Base-by-base conservation (phyloP, 257 asterid species). In the Nemophila menziesii region DNA sequence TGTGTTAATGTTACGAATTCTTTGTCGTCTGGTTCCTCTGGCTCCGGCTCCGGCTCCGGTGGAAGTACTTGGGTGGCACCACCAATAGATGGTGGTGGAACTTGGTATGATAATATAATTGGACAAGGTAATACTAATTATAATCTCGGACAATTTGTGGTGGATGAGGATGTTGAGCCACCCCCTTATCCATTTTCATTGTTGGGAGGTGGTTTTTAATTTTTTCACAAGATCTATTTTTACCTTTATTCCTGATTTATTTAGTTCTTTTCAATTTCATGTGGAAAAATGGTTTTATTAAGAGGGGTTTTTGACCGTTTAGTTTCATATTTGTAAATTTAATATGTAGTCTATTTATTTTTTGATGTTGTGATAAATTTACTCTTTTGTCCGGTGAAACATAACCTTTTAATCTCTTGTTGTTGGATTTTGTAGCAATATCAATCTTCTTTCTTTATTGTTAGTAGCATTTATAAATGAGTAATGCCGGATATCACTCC, bases 141-240 rank as follows among this genome's bases (percentile, higher is more conserved):
- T 33, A 20, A 34, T 8, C 9, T 20, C 10, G 58, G 53, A 16
- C 40, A 54, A 38, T 8, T 43, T 23, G 65, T 38, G 43, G 29
- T 23, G 1, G 49, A 16, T 43, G 58, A 23, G 20, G 46, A 16
- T 34, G 43, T 1, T 13, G 20, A 53, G 44, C 24, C 48, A 9
- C 49, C 54, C 22, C 84, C 79, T 7, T 71, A 68, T 65, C 92
- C 86, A 2, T 76, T 80, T 51, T 76, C 86, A 20, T 61, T 76
- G 62, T 56, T 68, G 18, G 87, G 70, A 5, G 78, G 78, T 54
- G 86, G 46, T 0, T 41, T 41, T 41, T 18, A 17, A 17, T 41
- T 17, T 20, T 17, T 11, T 41, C 44, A 40, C 44, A 3, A 15
- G 19, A 40, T 6, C 10, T 17, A 15, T 12, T 5, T 40, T n/a